Base-by-base conservation (phyloP, 345 rosid species). In the Lumnitzera littorea region DNA sequence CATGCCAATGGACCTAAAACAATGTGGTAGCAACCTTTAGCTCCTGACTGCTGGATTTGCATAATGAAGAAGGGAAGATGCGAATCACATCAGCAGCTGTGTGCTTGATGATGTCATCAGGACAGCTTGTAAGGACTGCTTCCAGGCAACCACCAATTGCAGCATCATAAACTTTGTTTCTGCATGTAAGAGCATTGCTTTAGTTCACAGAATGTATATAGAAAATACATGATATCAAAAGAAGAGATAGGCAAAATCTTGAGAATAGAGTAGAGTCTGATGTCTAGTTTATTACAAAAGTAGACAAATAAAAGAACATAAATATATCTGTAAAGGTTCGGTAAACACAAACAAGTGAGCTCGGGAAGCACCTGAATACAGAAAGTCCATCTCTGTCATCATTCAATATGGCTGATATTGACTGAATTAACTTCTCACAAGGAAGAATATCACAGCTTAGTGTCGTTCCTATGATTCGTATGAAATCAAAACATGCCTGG, bases 401-500 rank as follows among this genome's bases (percentile, higher is more conserved):
- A 56, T 84, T 74, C 73, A 92, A 67, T 60, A 90, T 82, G 66
- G 79, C 70, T 64, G 80, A 68, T 67, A 92, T 80, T 67, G 99
- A 87, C 76, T 48, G 83, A 60, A 90, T 84, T 24, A 89, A 58
- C 61, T 72, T 78, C 80, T 83, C 84, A 63, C 79, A 75, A 64
- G 96, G 97, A 71, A 89, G 76, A 60, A 80, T 69, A 71, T 83
- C 84, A 76, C 68, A 74, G 71, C 73, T 79, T 60, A 81, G 64
- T 59, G 81, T 82, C 20, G 98, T 87, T 70, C 76, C 84, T 24
- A 82, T 68, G 61, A 85, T 75, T 64, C 91, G 76, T 63, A 85
- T 89, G 55, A 89, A 88, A 72, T 92, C 97, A 71, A 89, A 85
- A 79, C 96, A 87, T 59, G 96, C 98, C 98, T 92, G 77, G 76